These are phyloP conservation scores for Aureobasidium lini DNA, from an alignment of 2,329 filamentous ascomycete species.

Conservation along the genomic window DNA sequence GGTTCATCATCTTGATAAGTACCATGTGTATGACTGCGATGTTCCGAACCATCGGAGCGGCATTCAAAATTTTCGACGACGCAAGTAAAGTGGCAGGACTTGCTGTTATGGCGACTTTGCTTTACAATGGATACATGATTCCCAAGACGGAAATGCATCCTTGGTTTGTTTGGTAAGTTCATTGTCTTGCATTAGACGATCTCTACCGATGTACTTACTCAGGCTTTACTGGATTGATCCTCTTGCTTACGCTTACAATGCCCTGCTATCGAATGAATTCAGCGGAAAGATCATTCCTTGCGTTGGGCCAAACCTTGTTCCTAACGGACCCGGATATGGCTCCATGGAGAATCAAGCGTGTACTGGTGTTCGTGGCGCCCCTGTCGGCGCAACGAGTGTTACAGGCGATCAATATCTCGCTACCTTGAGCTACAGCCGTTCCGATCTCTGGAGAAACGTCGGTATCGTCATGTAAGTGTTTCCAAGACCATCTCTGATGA, in stretches of 20 bases:
- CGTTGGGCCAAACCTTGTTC: conserved; percentile 59
- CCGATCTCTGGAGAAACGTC: conserved; percentile 74
- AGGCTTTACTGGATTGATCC: background rate
- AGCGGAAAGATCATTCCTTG: conserved; percentile 61
- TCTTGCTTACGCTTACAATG: conserved; percentile 26
- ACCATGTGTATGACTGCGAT: conserved; percentile 29
- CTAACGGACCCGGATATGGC: conserved; percentile 53
- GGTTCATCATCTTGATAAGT: conserved; percentile 31
- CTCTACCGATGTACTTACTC: no score
- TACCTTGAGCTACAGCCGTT: conserved; percentile 58
- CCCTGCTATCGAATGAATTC: conserved; percentile 86
- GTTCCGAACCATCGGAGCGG: conserved; percentile 32
- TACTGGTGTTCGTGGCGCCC: conserved; percentile 63
- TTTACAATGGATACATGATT: conserved; percentile 37
- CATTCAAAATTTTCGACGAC: conserved; percentile 34
- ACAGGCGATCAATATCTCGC: conserved; percentile 63
- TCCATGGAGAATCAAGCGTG: conserved; percentile 73
- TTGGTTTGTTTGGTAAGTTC: conserved; percentile 37
- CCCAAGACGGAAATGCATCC: conserved; percentile 43
- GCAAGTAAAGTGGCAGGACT: background rate
- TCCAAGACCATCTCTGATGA: no score
- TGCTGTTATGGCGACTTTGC: background rate
- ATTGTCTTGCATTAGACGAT: no score
- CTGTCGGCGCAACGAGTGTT: conserved; percentile 54
- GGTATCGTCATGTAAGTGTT: conserved; percentile 54